Conservation (phyloP, 257 asterid species). For the Cruciata laevipes region DNA sequence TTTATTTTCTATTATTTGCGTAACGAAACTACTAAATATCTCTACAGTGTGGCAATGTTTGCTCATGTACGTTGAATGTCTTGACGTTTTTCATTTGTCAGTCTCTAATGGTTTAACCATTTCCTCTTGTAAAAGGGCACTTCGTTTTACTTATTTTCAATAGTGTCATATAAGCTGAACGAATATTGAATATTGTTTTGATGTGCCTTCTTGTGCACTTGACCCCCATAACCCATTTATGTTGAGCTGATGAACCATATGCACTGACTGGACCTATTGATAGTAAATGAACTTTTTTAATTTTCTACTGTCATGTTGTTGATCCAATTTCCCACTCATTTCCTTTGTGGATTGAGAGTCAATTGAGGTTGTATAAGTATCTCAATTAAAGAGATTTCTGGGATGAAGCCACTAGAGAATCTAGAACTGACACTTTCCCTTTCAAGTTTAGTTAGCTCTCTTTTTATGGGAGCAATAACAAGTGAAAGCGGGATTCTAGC, state of each 20-base stretch:
- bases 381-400: background rate
- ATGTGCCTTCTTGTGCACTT: background rate
- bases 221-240: background rate
- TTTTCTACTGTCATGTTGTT: background rate
- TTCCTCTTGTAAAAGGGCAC: background rate
- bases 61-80: background rate
- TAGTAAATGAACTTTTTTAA: background rate
- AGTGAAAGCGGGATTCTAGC: background rate
- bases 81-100: background rate
- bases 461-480: background rate
- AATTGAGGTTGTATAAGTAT: background rate
- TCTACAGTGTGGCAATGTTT: background rate
- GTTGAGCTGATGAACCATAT: background rate
- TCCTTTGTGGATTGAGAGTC: no score
- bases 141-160: background rate
- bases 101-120: background rate
- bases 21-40: no score
- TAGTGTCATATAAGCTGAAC: background rate
- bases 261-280: background rate
- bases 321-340: background rate
- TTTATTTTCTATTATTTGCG: background rate
- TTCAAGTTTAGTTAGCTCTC: background rate
- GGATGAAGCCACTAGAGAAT: background rate
- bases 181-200: background rate
- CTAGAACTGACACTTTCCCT: background rate